Conservation (phyloP, 2,329 filamentous ascomycete genomes). For the Magnaporthiopsis incrustans region DNA sequence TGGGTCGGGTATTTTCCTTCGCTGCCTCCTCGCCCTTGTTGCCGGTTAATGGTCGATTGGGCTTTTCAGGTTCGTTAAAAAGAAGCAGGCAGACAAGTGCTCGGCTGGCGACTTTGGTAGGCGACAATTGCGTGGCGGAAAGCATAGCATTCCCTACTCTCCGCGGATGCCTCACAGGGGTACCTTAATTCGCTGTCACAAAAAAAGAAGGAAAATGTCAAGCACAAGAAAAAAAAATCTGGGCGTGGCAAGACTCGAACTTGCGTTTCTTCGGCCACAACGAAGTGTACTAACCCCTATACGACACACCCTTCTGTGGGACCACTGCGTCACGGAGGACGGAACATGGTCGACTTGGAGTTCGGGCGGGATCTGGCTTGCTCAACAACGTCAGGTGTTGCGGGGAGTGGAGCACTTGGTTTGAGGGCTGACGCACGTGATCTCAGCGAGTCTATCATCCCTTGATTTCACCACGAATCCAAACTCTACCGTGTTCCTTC, state of each 20-base stretch:
- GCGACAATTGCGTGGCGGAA: too few species aligned
- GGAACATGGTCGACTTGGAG: not conserved
- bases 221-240: constrained; percentile 6
- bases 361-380: not conserved
- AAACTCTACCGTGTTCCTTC: not conserved
- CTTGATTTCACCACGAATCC: not conserved
- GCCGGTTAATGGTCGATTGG: too few species aligned
- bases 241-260: constrained; percentile 8
- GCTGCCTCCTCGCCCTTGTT: too few species aligned
- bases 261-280: constrained; percentile 8
- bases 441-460: not conserved
- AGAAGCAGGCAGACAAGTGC: too few species aligned
- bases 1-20: too few species aligned
- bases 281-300: constrained; percentile 8
- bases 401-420: too few species aligned
- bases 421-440: not conserved
- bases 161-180: too few species aligned
- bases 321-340: not conserved
- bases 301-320: constrained; percentile 6
- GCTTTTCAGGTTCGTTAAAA: too few species aligned
- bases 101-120: too few species aligned
- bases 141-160: too few species aligned
- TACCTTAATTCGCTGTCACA: too few species aligned
- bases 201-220: not conserved
- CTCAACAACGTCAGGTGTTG: not conserved